Evolutionary conservation across 2,329 filamentous ascomycete species (phyloP), one percentile per base, ranked within the genome.

Genomic region (Fusarium mundagurra): DNA sequence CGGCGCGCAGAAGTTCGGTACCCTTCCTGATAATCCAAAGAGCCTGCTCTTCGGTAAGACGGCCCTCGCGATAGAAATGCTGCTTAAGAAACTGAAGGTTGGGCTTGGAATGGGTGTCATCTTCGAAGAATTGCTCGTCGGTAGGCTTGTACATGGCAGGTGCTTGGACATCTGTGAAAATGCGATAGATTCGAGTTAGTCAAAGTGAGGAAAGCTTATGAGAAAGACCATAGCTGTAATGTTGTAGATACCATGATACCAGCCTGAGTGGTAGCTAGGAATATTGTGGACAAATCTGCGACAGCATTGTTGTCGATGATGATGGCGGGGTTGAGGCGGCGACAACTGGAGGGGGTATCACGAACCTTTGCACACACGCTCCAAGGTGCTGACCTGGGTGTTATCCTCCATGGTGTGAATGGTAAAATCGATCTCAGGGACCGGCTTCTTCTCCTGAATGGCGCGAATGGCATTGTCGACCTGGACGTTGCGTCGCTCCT

Each of bases 401-500:
- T 94, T 94, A 88, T 99, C 96, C 84, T 99, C 96, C 96, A 98
- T 98, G 72, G 93, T 96, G 85, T 99, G 96, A 81, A 99, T 91
- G 64, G 94, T 97, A 84, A 99, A 99, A 87, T 99, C 96, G 81
- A 99, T 98, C 88, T 98, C 96, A 67, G 96, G 96, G 58, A 97
- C 89, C 62, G 96, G 95, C 87, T 93, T 96, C 92, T 98, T 98
- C 80, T 98, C 91, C 83, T 92, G 92, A 81, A 99, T 95, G 70
- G 96, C 96, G 83, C 94, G 94, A 81, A 96, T 92, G 78, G 94
- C 93, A 90, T 94, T 96, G 86, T 98, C 94, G 81, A 98, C 89
- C 83, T 93, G 91, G 79, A 85, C 82, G 79, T 83, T 88, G 82
- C 86, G 87, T 80, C 84, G 85, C 55, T 87, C 85, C 58, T 86